Base-by-base conservation (phyloP, 225 moss, liverwort and hornwort species). In the Anthoceros angustus region DNA sequence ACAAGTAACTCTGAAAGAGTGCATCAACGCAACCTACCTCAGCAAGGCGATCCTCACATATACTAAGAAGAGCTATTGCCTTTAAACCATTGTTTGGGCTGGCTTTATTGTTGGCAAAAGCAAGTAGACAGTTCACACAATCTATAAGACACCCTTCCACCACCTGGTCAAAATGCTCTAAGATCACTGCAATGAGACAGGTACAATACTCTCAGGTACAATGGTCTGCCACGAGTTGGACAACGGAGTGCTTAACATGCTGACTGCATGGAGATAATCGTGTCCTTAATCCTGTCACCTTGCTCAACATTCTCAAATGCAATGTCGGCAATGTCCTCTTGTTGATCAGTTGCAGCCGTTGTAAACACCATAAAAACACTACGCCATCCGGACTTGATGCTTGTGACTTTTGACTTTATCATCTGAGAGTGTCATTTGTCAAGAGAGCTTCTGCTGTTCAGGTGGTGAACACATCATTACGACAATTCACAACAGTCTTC, bases 161-260 rank as follows among this genome's bases (percentile, higher is more conserved):
- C 71, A 98, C 92, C 70, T 98, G 98, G 78, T 98, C 95, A 81
- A 98, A 98, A 79, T 98, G 98, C 80, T 98, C 98, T 67, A 98
- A 69, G 75, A 98, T 82, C 69, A 98, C 98, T 50, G 14, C 49
- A 50, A 50, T 14, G 6, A 5, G 4, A 50, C 14, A 50, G 20
- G 5, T 4, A 14, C 15, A 50, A 16, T 8, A 50, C 49, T 20
- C 15, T 50, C 16, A 20, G 12, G 8, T 11, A 5, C 7, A 50
- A 50, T 50, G 16, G 20, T 14, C 49, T 20, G 15, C 49, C 49
- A 50, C n/a, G n/a, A n/a, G n/a, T n/a, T n/a, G n/a, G n/a, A n/a
- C n/a, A n/a, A n/a, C n/a, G n/a, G n/a, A n/a, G n/a, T n/a, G n/a
- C n/a, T n/a, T n/a, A n/a, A n/a, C n/a, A n/a, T n/a, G n/a, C n/a